phyloP scores from a whole-genome alignment of 192 early-diverging fungal species.

The Coemansia erecta region DNA sequence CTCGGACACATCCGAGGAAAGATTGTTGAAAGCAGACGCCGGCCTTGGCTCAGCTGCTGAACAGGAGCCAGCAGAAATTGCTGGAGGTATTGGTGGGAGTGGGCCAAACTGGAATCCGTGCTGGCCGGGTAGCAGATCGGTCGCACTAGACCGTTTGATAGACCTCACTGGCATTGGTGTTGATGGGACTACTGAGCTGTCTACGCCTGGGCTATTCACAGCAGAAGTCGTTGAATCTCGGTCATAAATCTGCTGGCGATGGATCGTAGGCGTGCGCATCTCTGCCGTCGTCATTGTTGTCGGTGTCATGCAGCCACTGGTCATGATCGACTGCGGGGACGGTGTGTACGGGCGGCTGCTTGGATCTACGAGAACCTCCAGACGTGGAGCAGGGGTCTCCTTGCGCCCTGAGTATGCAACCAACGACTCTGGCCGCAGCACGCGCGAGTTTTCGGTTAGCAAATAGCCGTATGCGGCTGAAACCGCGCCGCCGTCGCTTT shows the following conservation, averaged over 20 bases:
- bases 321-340: slow-evolving; percentile 6
- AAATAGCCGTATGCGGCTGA: slow-evolving; percentile 49
- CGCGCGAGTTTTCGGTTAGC: slow-evolving; percentile 42
- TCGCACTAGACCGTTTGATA: background rate
- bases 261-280: slow-evolving; percentile 2
- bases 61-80: background rate
- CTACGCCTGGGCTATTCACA: background rate
- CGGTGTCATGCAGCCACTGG: slow-evolving; percentile 6
- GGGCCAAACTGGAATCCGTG: slow-evolving; percentile 19
- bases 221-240: background rate
- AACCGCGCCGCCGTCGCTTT: slow-evolving; percentile 39
- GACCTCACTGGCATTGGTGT: slow-evolving; percentile 15
- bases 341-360: slow-evolving; percentile 18
- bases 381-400: slow-evolving; percentile 27
- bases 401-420: slow-evolving; percentile 18
- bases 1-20: too few relatives aligned
- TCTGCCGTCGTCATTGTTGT: background rate
- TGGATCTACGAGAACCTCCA: slow-evolving; percentile 12
- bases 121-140: background rate
- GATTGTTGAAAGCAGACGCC: background rate
- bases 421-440: slow-evolving; percentile 25
- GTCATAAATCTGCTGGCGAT: background rate
- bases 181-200: slow-evolving; percentile 12
- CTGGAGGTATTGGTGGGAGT: slow-evolving; percentile 14
- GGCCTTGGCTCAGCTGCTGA: too few relatives aligned